Percentiles rank a stretch among this genome's conserved stretches.
phyloP scores from a whole-genome alignment of 1,139 yeast species.

The Protomyces arabidopsidicola region DNA sequence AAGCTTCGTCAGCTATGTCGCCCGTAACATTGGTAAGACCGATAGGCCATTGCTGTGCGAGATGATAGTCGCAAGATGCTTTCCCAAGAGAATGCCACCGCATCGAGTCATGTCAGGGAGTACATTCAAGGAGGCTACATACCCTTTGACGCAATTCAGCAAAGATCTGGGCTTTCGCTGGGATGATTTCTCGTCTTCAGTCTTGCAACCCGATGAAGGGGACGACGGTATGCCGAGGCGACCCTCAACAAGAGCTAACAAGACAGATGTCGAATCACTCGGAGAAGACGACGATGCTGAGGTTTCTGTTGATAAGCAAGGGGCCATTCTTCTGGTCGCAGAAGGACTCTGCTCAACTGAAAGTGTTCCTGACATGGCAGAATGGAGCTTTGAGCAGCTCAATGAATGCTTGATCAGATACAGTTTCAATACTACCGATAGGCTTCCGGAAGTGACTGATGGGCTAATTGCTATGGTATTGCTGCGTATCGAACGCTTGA shows the following conservation, averaged over 20 bases:
- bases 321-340: neutral
- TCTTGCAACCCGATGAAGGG: neutral
- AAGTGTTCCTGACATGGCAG: neutral
- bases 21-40: neutral
- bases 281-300: neutral
- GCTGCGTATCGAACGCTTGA: neutral
- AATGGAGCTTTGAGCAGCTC: neutral
- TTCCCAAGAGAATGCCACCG: neutral
- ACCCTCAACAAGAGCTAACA: neutral
- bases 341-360: neutral
- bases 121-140: neutral
- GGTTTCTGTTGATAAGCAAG: neutral
- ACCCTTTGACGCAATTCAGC: neutral
- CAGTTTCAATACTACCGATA: neutral
- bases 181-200: neutral
- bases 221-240: neutral
- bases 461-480: neutral
- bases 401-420: neutral
- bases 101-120: no score
- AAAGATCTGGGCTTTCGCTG: neutral
- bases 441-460: neutral
- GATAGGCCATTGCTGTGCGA: neutral
- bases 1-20: neutral
- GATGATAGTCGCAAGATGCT: neutral
- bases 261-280: neutral